These are phyloP conservation scores for Lasiodiplodia sp. DNA, from an alignment of 2,329 filamentous ascomycete genomes.

Conservation along the genomic window DNA sequence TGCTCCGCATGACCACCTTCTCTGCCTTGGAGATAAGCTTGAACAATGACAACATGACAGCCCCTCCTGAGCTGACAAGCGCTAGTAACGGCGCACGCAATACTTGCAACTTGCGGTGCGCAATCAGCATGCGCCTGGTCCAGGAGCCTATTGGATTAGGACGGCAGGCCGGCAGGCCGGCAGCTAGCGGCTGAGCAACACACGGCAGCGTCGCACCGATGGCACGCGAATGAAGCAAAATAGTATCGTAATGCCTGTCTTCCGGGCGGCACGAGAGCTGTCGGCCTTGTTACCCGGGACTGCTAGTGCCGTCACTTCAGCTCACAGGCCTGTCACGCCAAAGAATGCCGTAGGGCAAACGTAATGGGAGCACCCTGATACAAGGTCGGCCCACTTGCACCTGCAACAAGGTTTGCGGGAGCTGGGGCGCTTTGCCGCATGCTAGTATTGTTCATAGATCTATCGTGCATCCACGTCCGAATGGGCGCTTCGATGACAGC, in stretches of 20 bases:
- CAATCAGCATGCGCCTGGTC: slow-evolving; percentile 5
- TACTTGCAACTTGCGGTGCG: slow-evolving; percentile 4
- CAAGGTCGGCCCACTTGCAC: neutral
- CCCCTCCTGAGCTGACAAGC: slow-evolving; percentile 15
- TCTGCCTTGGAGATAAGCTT: slow-evolving; percentile 14
- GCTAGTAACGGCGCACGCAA: slow-evolving; percentile 27
- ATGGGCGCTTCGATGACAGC: neutral
- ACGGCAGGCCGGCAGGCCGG: slow-evolving; percentile 24
- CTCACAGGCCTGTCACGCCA: slow-evolving; percentile 7
- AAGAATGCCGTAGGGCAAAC: slow-evolving; percentile 12
- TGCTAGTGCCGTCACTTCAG: slow-evolving; percentile 9
- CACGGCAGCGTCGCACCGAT: slow-evolving; percentile 20
- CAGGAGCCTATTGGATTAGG: slow-evolving; percentile 25
- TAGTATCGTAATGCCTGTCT: neutral
- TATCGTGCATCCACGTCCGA: neutral
- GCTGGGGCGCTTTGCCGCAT: neutral
- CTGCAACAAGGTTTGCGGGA: neutral
- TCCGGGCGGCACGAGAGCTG: slow-evolving; percentile 13
- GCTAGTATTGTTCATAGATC: neutral
- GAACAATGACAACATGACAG: slow-evolving; percentile 24
- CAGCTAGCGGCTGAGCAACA: slow-evolving; percentile 20
- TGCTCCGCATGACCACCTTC: slow-evolving; percentile 24
- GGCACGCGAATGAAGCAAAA: slow-evolving; percentile 24
- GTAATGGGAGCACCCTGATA: slow-evolving; percentile 19
- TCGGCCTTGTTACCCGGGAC: slow-evolving; percentile 11